A percentile compares a stretch with the other conserved stretches of the same genome.
phyloP scores from a whole-genome alignment of 2,329 filamentous ascomycete genomes.

The Penicillium aurantiogriseum region DNA sequence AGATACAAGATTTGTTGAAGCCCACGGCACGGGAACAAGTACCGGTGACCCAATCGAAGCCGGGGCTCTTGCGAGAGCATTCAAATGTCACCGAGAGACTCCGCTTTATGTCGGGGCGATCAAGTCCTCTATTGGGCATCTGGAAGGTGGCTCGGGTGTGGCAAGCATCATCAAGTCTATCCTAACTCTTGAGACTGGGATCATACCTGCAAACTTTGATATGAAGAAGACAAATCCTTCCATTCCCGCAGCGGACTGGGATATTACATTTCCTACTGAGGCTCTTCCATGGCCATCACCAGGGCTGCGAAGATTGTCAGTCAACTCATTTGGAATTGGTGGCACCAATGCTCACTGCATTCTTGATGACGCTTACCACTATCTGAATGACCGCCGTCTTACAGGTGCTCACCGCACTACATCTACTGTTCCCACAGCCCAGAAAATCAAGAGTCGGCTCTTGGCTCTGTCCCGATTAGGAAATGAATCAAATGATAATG shows the following conservation, averaged over 20 bases:
- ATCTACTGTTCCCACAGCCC: neutral
- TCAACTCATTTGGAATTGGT: constrained; percentile 43
- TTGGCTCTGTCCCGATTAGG: neutral
- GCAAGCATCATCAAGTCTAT: constrained; percentile 43
- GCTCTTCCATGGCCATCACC: constrained; percentile 29
- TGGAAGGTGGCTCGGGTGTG: constrained; percentile 30
- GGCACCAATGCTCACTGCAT: constrained; percentile 37
- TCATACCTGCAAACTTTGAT: constrained; percentile 46
- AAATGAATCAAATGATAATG: neutral
- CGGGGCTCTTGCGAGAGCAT: constrained; percentile 28
- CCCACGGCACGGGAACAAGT: constrained; percentile 37
- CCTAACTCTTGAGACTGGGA: constrained; percentile 46
- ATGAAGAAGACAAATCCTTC: constrained; percentile 42
- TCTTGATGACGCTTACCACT: constrained; percentile 32
- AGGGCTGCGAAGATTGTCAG: constrained; percentile 24
- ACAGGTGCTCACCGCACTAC: constrained; percentile 13
- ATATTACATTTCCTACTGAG: constrained; percentile 24
- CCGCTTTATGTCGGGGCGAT: constrained; percentile 29
- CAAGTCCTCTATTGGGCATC: constrained; percentile 30
- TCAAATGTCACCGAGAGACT: constrained; percentile 20
- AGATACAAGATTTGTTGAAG: constrained; percentile 29
- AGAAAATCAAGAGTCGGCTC: neutral
- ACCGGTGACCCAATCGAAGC: constrained; percentile 37
- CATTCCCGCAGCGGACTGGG: constrained; percentile 38
- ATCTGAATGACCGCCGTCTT: constrained; percentile 14